These are phyloP conservation scores for Populus deltoides DNA, from an alignment of 345 rosid species.

Conservation along the genomic window DNA sequence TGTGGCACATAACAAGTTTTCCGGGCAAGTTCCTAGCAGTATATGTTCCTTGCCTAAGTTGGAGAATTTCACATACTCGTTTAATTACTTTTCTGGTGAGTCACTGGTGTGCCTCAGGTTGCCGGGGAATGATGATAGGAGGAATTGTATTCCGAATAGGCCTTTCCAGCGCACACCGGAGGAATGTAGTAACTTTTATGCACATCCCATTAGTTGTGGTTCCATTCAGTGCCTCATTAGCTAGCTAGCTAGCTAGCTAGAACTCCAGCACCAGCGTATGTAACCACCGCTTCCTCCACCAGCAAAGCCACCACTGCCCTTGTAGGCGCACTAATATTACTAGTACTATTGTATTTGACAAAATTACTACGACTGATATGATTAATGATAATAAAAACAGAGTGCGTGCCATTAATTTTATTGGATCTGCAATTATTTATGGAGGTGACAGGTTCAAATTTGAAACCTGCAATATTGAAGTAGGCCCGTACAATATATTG, in stretches of 20 bases:
- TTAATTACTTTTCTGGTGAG: constrained; percentile 59
- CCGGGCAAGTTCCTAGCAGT: constrained; percentile 56
- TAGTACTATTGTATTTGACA: too few relatives aligned
- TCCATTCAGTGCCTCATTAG: constrained; percentile 40
- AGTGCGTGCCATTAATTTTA: too few relatives aligned
- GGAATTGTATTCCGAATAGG: constrained; percentile 58
- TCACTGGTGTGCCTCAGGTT: constrained; percentile 53
- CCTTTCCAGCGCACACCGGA: constrained; percentile 56
- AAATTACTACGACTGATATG: too few relatives aligned
- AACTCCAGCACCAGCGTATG: neutral
- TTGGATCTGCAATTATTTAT: too few relatives aligned
- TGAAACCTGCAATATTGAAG: too few relatives aligned
- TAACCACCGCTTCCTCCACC: constrained; percentile 1
- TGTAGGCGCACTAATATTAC: too few relatives aligned
- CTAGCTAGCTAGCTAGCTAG: constrained; percentile 29
- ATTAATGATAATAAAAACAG: too few relatives aligned
- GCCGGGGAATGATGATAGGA: constrained; percentile 44
- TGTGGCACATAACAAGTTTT: constrained; percentile 57
- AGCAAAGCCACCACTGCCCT: too few relatives aligned
- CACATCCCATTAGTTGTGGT: constrained; percentile 46
- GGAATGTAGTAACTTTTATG: constrained; percentile 57
- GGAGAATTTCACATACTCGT: constrained; percentile 67
- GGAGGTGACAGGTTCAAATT: too few relatives aligned
- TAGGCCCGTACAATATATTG: too few relatives aligned
- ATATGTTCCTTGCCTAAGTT: constrained; percentile 61